These are phyloP conservation scores for Draba incana DNA, from an alignment of 345 rosid species.

Conservation along the genomic window DNA sequence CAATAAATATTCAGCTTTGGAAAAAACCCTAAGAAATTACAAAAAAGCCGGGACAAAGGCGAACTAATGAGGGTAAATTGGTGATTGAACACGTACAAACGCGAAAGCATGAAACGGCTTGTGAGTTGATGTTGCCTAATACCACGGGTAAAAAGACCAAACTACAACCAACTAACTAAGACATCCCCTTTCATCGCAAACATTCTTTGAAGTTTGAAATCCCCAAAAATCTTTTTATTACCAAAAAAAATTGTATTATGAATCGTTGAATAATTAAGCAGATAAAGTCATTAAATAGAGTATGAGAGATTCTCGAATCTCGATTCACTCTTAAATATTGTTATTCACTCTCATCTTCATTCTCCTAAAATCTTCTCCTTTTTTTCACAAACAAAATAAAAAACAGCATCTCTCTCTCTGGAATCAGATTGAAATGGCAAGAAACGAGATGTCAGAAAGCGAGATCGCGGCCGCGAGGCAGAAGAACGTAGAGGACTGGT, in stretches of 20 bases:
- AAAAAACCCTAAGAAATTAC: not conserved
- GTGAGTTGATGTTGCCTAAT: conserved; percentile 7
- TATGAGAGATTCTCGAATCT: conserved; percentile 14
- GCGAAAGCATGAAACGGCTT: conserved; percentile 11
- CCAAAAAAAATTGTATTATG: not conserved
- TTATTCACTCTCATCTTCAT: not conserved
- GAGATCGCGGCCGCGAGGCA: conserved; percentile 37
- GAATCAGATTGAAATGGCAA: conserved; percentile 3
- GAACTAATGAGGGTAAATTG: not conserved
- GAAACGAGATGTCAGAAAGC: conserved; percentile 10
- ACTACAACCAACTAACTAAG: conserved; percentile 5
- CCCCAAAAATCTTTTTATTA: not conserved
- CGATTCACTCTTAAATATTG: conserved; percentile 11
- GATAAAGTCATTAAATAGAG: conserved; percentile 18
- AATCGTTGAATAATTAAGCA: not conserved
- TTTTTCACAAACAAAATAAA: too few relatives aligned
- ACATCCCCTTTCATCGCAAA: not conserved
- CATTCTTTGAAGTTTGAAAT: conserved; percentile 19
- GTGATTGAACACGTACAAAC: not conserved
- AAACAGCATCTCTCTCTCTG: not conserved
- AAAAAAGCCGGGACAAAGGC: not conserved
- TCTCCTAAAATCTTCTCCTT: conserved; percentile 2
- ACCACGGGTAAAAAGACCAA: conserved; percentile 21
- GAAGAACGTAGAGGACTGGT: conserved; percentile 55
- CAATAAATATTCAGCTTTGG: not conserved